phyloP scores from a whole-genome alignment of 495 filamentous ascomycete genomes.

The Lepraria neglecta region DNA sequence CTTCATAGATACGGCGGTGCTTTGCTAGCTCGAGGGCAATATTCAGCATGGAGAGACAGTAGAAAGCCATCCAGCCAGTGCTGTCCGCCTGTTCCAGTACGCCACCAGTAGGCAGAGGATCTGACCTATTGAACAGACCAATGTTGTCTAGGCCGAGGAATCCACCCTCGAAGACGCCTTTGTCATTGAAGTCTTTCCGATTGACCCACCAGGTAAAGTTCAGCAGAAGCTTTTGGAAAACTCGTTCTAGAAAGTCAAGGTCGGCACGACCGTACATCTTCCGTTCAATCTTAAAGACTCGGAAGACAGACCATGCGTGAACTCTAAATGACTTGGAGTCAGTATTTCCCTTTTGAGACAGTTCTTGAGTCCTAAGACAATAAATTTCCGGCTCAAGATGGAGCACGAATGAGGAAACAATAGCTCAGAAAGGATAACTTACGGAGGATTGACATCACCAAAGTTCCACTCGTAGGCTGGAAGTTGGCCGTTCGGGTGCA shows the following conservation, averaged over 20 bases:
- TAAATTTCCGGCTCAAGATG: background rate
- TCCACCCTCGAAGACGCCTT: slow-evolving; percentile 94
- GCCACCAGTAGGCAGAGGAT: slow-evolving; percentile 88
- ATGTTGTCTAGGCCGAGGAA: slow-evolving; percentile 98
- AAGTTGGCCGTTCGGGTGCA: slow-evolving; percentile 95
- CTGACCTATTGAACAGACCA: slow-evolving; percentile 94
- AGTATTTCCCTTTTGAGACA: too few species aligned
- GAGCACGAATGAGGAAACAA: slow-evolving; percentile 19
- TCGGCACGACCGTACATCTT: slow-evolving; percentile 95
- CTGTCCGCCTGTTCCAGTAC: slow-evolving; percentile 93
- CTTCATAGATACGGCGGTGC: slow-evolving; percentile 92
- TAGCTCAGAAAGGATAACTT: slow-evolving; percentile 6
- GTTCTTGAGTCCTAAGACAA: background rate
- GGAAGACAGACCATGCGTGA: slow-evolving; percentile 91
- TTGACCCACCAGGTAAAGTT: slow-evolving; percentile 99
- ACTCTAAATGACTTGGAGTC: slow-evolving; percentile 63
- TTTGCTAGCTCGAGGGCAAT: slow-evolving; percentile 92
- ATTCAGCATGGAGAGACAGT: slow-evolving; percentile 91
- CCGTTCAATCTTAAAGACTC: slow-evolving; percentile 94
- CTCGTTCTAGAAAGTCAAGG: slow-evolving; percentile 88
- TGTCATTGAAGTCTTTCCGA: slow-evolving; percentile 86
- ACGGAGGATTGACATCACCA: slow-evolving; percentile 42
- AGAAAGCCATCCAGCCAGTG: slow-evolving; percentile 98
- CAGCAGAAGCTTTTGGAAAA: slow-evolving; percentile 90
- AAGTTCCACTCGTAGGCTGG: slow-evolving; percentile 97